Evolutionary conservation across 495 filamentous ascomycete genomes (phyloP).

Genomic region (Aspergillus nanangensis): DNA sequence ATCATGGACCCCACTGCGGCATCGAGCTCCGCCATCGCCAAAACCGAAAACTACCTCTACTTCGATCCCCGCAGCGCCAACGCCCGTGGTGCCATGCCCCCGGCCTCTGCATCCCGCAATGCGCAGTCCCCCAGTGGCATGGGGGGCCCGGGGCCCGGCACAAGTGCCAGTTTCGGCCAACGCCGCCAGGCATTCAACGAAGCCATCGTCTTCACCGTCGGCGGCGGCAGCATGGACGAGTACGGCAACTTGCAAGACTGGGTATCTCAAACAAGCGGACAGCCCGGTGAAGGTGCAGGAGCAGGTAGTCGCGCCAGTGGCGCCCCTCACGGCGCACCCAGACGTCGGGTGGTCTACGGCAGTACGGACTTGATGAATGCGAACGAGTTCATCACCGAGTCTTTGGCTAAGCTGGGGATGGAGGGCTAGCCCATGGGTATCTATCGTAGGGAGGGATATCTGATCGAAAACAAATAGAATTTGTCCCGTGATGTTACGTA

Average conservation of each 20-base stretch:
- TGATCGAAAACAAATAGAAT: constrained; percentile 2
- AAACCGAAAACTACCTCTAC: constrained; percentile 98
- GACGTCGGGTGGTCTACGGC: constrained; percentile 86
- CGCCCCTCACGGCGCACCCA: constrained; percentile 27
- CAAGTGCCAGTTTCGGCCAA: constrained; percentile 87
- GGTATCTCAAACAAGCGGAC: constrained; percentile 69
- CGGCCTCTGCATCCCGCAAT: constrained; percentile 54
- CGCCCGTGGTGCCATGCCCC: constrained; percentile 87
- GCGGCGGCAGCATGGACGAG: constrained; percentile 97
- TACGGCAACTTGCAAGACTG: constrained; percentile 98
- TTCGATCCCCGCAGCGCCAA: constrained; percentile 94
- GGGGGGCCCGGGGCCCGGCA: constrained; percentile 52
- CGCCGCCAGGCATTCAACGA: constrained; percentile 90
- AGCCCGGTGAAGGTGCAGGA: constrained; percentile 42
- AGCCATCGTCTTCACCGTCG: constrained; percentile 94
- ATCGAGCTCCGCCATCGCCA: constrained; percentile 86
- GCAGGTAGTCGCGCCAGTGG: constrained; percentile 37
- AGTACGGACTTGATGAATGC: constrained; percentile 94
- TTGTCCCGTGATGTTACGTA: constrained; percentile 1
- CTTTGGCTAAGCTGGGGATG: constrained; percentile 72
- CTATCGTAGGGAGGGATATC: not conserved
- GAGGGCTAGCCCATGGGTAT: constrained; percentile 42
- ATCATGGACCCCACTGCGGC: constrained; percentile 95
- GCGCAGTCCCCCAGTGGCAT: constrained; percentile 42
- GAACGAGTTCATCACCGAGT: constrained; percentile 75